Base-by-base conservation (phyloP, 2,329 filamentous ascomycete species). In the Cladobotryum mycophilum region DNA sequence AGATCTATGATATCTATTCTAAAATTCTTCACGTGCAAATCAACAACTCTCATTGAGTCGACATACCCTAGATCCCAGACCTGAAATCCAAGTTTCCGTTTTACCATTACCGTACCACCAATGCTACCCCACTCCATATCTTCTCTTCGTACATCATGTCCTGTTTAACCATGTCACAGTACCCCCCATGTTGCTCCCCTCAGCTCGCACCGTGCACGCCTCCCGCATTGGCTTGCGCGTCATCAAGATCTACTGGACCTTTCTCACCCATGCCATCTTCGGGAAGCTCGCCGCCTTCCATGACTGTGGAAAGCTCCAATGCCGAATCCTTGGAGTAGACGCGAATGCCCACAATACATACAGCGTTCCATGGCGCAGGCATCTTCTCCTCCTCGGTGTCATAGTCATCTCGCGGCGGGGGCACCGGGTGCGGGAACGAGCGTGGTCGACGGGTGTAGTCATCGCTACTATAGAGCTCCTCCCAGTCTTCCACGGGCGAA, bases 361-460 rank as follows among this genome's bases (percentile, higher is more conserved):
- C 74, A 4, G 81, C 81, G 60, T 84, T 84, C 81, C 82, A 85
- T 1, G 79, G 76, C 20, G 79, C 74, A 0, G 74, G 64, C 58
- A 73, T 68, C 53, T 76, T 78, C 58, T 83, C 78, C 51, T 81
- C 79, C n/a, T 81, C 77, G 0, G 74, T 75, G 17, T 78, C 75
- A 36, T 78, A 76, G 2, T 71, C 66, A 6, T 71, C 69, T 4
- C 61, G 60, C 3, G 61, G 58, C 1, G 62, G 56, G 0, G 68
- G 58, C 0, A 67, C 63, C 1, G 69, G 59, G 8, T 70, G 66
- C 36, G 68, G 65, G 2, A 67, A 61, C 40, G 70, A 61, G 14
- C 73, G 70, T 4, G 75, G 76, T 61, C 78, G 78, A 49, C 75
- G 73, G 0, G 73, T 71, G 64, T 79, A 75, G 57, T 84, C 79